phyloP scores from a whole-genome alignment of 2,329 filamentous ascomycete genomes.

The Fusarium sp. region DNA sequence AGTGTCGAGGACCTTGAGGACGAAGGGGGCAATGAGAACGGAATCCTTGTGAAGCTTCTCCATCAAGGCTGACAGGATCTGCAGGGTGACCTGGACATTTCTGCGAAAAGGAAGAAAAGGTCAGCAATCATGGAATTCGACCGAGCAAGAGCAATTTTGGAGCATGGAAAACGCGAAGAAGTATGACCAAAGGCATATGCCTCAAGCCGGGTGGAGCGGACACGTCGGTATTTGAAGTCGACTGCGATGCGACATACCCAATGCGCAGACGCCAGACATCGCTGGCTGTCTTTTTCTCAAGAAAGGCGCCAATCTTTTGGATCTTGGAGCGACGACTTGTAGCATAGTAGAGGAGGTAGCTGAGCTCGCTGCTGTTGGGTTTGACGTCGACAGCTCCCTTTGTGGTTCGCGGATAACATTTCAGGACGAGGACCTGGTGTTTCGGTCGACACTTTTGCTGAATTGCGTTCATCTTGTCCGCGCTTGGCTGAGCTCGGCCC shows the following conservation, averaged over 20 bases:
- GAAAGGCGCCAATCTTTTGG: constrained; percentile 93
- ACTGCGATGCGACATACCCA: constrained; percentile 70
- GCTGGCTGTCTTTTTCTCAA: constrained; percentile 92
- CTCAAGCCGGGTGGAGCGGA: constrained; percentile 20
- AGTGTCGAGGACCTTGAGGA: constrained; percentile 86
- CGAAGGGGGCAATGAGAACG: constrained; percentile 86
- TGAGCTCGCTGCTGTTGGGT: constrained; percentile 96
- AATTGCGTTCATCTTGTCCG: constrained; percentile 71
- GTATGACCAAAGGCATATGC: background rate
- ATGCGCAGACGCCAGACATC: constrained; percentile 92
- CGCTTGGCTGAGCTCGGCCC: constrained; percentile 41
- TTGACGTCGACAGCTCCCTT: constrained; percentile 95
- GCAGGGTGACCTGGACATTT: constrained; percentile 94
- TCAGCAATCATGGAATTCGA: constrained; percentile 15
- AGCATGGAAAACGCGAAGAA: background rate
- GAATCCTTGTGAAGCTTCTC: constrained; percentile 94
- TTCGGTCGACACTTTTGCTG: constrained; percentile 85
- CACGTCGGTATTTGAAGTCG: constrained; percentile 27
- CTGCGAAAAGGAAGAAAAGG: constrained; percentile 59
- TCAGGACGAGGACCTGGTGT: constrained; percentile 95
- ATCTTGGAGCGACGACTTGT: constrained; percentile 95
- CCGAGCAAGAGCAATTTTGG: background rate
- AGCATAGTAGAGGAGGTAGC: constrained; percentile 96
- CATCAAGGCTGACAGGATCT: constrained; percentile 91
- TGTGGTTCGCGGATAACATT: constrained; percentile 94